Percentiles rank a stretch among this genome's conserved stretches.
These are phyloP conservation scores for Globisporangium radiosum DNA, from an alignment of 352 stramenopile genomes.

Conservation along the genomic window DNA sequence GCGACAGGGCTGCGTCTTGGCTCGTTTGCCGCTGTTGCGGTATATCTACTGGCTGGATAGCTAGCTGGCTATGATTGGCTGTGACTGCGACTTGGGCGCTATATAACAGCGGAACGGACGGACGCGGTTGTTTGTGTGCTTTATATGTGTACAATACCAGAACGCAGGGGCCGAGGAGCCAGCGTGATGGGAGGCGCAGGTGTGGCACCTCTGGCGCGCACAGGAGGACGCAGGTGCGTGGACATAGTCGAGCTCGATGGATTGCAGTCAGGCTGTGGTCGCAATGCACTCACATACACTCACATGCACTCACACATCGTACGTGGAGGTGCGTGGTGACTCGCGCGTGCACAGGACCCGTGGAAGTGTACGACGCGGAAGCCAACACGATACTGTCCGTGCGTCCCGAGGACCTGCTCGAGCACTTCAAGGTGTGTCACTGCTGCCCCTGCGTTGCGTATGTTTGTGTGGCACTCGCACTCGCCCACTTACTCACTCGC, in stretches of 20 bases:
- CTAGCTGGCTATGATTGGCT: too few species aligned
- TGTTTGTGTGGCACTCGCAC: too few species aligned
- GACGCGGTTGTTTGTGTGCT: too few species aligned
- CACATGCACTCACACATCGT: too few species aligned
- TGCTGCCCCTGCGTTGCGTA: too few species aligned
- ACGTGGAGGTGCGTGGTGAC: too few species aligned
- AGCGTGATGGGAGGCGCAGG: slow-evolving; percentile 77
- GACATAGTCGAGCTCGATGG: too few species aligned
- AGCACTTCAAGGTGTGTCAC: slow-evolving; percentile 48
- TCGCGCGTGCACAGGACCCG: slow-evolving; percentile 33
- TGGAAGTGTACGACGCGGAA: slow-evolving; percentile 42
- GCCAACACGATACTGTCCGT: slow-evolving; percentile 31
- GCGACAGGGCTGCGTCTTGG: slow-evolving; percentile 39
- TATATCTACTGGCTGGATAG: slow-evolving; percentile 19
- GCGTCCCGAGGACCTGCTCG: slow-evolving; percentile 35
- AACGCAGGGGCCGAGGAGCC: slow-evolving; percentile 55
- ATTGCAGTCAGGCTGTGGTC: too few species aligned
- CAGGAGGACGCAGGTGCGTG: slow-evolving; percentile 45
- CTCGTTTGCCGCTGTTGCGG: slow-evolving; percentile 49
- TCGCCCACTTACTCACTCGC: too few species aligned
- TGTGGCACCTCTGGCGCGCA: slow-evolving; percentile 77
- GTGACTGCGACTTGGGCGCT: too few species aligned
- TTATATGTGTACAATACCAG: slow-evolving; percentile 40
- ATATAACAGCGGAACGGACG: too few species aligned
- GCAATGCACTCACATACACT: too few species aligned